phyloP scores from a whole-genome alignment of 2,329 filamentous ascomycete genomes.

The Scedosporium minutisporum region DNA sequence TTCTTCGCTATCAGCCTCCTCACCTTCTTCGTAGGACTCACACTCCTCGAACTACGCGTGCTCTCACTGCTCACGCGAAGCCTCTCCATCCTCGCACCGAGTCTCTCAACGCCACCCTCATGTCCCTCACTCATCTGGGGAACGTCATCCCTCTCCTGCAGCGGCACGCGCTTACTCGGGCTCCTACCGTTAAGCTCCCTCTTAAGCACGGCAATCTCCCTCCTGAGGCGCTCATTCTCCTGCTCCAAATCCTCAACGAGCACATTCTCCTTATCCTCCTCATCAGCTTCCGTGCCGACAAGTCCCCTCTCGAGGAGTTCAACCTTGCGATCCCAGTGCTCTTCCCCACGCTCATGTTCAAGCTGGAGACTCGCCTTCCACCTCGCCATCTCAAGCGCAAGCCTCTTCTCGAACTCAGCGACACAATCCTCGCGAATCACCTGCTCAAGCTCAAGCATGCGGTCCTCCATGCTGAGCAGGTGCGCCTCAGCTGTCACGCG shows the following conservation, averaged over 20 bases:
- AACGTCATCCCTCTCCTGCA: constrained; percentile 44
- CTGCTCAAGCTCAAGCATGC: constrained; percentile 61
- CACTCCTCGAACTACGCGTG: constrained; percentile 15
- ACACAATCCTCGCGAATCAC: constrained; percentile 84
- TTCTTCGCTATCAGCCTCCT: constrained; percentile 36
- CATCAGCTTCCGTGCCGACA: constrained; percentile 31
- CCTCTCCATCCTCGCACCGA: constrained; percentile 39
- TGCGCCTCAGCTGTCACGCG: constrained; percentile 65
- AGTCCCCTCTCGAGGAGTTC: constrained; percentile 49
- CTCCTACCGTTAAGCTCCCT: constrained; percentile 56
- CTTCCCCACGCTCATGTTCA: constrained; percentile 71
- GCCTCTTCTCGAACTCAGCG: constrained; percentile 69
- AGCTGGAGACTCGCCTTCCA: constrained; percentile 73
- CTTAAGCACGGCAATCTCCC: constrained; percentile 54
- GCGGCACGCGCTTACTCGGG: constrained; percentile 49
- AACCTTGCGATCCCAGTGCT: constrained; percentile 81
- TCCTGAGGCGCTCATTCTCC: constrained; percentile 61
- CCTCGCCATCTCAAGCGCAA: constrained; percentile 65
- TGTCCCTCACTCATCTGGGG: neutral
- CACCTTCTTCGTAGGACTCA: constrained; percentile 41
- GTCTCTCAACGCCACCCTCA: constrained; percentile 3
- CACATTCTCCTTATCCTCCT: constrained; percentile 50
- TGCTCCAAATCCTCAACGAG: constrained; percentile 55
- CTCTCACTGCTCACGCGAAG: constrained; percentile 35
- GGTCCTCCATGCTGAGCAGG: constrained; percentile 59